Conservation (phyloP, 768 basidiomycete species). For the Mycena amicta region DNA sequence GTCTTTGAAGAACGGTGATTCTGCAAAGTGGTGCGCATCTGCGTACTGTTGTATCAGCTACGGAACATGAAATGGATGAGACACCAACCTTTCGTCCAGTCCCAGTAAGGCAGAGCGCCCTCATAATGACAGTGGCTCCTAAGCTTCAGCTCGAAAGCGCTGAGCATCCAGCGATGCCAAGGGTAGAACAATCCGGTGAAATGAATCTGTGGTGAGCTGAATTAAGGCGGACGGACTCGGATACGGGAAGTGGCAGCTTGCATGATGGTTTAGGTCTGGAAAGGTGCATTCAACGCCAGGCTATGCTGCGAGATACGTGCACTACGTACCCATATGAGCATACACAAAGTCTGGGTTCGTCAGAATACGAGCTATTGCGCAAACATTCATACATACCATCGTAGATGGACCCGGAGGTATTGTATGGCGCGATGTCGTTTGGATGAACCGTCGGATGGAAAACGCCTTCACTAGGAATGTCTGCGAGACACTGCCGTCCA, state of each 20-base stretch:
- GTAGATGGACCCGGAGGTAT: no score
- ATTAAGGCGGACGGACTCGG: no score
- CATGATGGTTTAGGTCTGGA: not conserved
- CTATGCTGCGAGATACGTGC: no score
- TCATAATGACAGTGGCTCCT: slow-evolving; percentile 20
- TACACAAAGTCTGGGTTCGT: no score
- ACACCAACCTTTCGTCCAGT: slow-evolving; percentile 26
- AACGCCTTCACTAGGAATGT: slow-evolving; percentile 9
- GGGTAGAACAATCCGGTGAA: slow-evolving; percentile 27
- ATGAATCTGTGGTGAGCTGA: slow-evolving; percentile 14
- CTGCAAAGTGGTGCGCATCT: not conserved
- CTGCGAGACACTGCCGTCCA: slow-evolving; percentile 20
- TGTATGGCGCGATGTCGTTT: no score
- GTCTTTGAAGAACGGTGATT: slow-evolving; percentile 1
- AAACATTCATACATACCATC: no score
- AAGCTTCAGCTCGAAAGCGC: slow-evolving; percentile 20
- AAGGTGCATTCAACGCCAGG: no score
- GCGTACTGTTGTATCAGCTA: not conserved
- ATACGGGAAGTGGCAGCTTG: not conserved
- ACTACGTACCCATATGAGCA: no score
- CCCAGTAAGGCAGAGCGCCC: slow-evolving; percentile 27
- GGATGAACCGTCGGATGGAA: slow-evolving; percentile 8
- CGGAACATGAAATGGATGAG: no score
- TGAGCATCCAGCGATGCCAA: slow-evolving; percentile 28
- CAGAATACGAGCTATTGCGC: no score